phyloP scores from a whole-genome alignment of 257 asterid species.

The Orobanche coerulescens region DNA sequence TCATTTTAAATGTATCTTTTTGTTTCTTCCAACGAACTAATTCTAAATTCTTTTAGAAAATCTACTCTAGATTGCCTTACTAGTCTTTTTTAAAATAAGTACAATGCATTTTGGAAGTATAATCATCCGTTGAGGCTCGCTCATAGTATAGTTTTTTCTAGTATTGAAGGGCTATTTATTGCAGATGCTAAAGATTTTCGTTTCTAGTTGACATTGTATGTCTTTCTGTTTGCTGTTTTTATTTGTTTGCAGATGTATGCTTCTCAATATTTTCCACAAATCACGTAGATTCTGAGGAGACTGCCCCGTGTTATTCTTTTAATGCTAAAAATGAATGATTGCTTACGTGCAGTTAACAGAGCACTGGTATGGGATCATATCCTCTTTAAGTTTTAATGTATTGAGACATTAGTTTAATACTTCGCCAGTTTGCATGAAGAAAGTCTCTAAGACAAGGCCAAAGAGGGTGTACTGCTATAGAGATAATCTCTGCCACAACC shows the following conservation, averaged over 20 bases:
- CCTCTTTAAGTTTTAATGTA: background rate
- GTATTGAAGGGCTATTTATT: background rate
- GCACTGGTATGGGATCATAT: slow-evolving; percentile 60
- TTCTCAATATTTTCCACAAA: slow-evolving; percentile 75
- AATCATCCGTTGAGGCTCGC: too few relatives aligned
- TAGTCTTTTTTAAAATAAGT: background rate
- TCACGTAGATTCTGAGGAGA: slow-evolving; percentile 82
- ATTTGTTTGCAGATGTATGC: slow-evolving; percentile 72
- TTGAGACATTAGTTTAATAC: background rate
- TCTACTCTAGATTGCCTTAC: too few relatives aligned
- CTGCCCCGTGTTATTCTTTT: slow-evolving; percentile 91
- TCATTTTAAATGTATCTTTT: too few relatives aligned
- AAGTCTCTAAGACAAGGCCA: too few relatives aligned
- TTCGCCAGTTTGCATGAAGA: background rate
- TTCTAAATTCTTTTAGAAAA: too few relatives aligned
- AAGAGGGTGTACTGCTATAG: too few relatives aligned
- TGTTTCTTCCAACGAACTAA: too few relatives aligned
- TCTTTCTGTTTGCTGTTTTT: background rate
- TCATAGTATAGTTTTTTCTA: background rate
- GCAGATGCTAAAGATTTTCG: slow-evolving; percentile 11
- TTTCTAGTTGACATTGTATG: slow-evolving; percentile 1
- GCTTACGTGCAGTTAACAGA: slow-evolving; percentile 81
- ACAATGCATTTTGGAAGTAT: background rate
- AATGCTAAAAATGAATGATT: slow-evolving; percentile 94
- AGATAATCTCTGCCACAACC: too few relatives aligned